phyloP scores from a whole-genome alignment of 805 yeast genomes.

The Candida lessepsii region DNA sequence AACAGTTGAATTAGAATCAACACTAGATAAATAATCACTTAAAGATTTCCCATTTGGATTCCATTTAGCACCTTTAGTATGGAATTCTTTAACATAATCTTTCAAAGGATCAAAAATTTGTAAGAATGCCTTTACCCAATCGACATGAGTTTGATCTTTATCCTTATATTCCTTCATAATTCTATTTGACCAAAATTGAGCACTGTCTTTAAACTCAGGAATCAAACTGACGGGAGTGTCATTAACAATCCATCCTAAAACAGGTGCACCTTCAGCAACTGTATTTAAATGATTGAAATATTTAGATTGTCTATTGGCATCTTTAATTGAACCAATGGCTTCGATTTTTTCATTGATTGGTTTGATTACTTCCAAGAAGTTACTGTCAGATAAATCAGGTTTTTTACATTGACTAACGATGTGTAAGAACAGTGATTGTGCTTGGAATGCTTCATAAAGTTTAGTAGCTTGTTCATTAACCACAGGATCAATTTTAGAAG shows the following conservation, averaged over 20 bases:
- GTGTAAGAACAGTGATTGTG: slow-evolving; percentile 57
- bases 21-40: slow-evolving; percentile 42
- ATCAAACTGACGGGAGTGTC: slow-evolving; percentile 73
- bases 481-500: slow-evolving; percentile 53
- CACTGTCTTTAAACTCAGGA: slow-evolving; percentile 83
- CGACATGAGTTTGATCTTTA: slow-evolving; percentile 61
- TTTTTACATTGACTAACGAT: slow-evolving; percentile 61
- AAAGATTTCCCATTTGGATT: slow-evolving; percentile 56
- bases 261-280: slow-evolving; percentile 85
- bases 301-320: slow-evolving; percentile 66
- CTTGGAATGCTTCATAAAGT: slow-evolving; percentile 54
- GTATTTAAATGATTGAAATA: slow-evolving; percentile 73
- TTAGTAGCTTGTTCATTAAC: slow-evolving; percentile 55
- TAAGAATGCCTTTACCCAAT: slow-evolving; percentile 76
- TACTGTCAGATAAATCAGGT: slow-evolving; percentile 58
- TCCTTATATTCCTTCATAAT: slow-evolving; percentile 83
- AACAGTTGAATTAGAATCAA: slow-evolving; percentile 23
- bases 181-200: slow-evolving; percentile 92
- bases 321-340: slow-evolving; percentile 64
- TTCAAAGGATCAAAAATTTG: slow-evolving; percentile 67
- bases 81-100: slow-evolving; percentile 71
- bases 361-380: slow-evolving; percentile 52
- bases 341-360: slow-evolving; percentile 68
- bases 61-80: slow-evolving; percentile 86
- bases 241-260: slow-evolving; percentile 85